These are phyloP conservation scores for Backusella sp. DNA, from an alignment of 192 early-diverging fungal genomes.

Conservation along the genomic window DNA sequence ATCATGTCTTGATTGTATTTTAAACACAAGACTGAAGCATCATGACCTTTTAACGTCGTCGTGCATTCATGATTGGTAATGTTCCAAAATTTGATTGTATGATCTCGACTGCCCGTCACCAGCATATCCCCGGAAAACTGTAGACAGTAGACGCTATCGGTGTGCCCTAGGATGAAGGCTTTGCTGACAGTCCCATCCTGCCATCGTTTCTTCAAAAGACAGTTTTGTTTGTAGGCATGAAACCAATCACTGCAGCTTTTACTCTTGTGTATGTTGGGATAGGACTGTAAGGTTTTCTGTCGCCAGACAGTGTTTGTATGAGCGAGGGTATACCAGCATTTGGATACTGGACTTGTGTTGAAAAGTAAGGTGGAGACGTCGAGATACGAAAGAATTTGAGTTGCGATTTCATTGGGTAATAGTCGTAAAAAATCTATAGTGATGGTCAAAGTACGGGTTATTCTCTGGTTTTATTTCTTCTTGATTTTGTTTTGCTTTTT, in stretches of 20 bases:
- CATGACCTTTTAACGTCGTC: constrained; percentile 69
- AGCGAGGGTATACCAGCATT: not conserved
- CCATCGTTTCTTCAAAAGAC: constrained; percentile 67
- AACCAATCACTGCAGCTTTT: constrained; percentile 49
- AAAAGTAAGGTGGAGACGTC: not conserved
- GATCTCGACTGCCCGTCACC: constrained; percentile 79
- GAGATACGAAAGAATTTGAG: not conserved
- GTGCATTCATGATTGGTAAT: constrained; percentile 55
- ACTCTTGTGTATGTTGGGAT: not conserved
- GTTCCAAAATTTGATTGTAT: constrained; percentile 87
- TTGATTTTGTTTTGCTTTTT: not conserved
- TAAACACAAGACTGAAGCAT: constrained; percentile 75
- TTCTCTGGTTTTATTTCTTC: not conserved
- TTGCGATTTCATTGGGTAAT: not conserved
- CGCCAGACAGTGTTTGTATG: not conserved
- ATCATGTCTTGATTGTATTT: constrained; percentile 80
- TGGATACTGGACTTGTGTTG: not conserved
- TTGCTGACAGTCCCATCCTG: constrained; percentile 36
- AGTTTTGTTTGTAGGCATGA: constrained; percentile 67
- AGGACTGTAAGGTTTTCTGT: not conserved
- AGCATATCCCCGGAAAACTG: constrained; percentile 81
- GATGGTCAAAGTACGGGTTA: not conserved
- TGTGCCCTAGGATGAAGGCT: constrained; percentile 70
- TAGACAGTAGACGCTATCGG: constrained; percentile 89
- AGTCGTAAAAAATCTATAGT: not conserved